These are phyloP conservation scores for Coemansia sp. DNA, from an alignment of 192 early-diverging fungal species.

Conservation along the genomic window DNA sequence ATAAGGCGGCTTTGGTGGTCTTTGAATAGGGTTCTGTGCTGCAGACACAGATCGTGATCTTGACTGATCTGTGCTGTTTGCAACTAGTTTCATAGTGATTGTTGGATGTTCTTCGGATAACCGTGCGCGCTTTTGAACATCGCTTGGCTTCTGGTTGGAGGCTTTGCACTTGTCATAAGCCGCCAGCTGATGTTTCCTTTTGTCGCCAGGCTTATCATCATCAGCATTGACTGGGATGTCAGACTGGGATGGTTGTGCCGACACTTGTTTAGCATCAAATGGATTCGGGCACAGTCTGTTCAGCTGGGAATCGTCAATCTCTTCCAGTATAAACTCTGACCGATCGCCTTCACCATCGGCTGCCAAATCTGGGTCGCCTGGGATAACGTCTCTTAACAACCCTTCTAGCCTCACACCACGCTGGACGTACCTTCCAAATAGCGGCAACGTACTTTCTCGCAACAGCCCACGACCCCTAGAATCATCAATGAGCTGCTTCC, in stretches of 20 bases:
- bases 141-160: background rate
- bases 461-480: conserved; percentile 44
- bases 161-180: background rate
- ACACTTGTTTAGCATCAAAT: background rate
- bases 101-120: background rate
- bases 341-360: conserved; percentile 48
- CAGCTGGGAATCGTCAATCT: conserved; percentile 27
- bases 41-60: background rate
- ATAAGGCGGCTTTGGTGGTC: background rate
- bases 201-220: background rate
- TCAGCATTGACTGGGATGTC: conserved; percentile 1
- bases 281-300: background rate
- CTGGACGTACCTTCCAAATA: conserved; percentile 18
- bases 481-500: conserved; percentile 74
- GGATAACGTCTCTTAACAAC: conserved; percentile 19
- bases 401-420: conserved; percentile 3
- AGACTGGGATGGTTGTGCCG: background rate
- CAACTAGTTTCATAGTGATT: background rate
- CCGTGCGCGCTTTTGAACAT: background rate
- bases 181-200: conserved; percentile 5
- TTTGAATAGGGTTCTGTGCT: background rate
- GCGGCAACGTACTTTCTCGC: conserved; percentile 22
- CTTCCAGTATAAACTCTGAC: conserved; percentile 35
- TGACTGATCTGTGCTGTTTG: background rate
- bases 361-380: no score